Base-by-base conservation (phyloP, 2,329 filamentous ascomycete species). In the Cercospora zeae-maydis region DNA sequence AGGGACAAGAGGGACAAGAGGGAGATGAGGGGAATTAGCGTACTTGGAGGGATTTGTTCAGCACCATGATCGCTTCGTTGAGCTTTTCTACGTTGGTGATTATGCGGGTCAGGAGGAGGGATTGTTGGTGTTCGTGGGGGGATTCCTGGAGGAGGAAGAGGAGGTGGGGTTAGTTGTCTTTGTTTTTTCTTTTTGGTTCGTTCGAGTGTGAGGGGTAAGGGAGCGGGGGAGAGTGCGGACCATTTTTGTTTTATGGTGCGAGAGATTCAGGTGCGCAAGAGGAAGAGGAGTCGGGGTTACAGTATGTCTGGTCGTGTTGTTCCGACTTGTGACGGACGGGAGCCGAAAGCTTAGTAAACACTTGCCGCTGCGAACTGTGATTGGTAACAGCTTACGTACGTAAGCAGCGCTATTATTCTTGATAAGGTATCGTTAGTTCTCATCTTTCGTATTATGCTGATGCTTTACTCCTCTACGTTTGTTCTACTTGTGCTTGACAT, bases 21-120 rank as follows among this genome's bases (percentile, higher is more conserved):
- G n/a, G n/a, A n/a, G n/a, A n/a, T n/a, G n/a, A n/a, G n/a, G n/a
- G n/a, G n/a, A n/a, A n/a, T 10, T 9, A 2, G 62, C 58, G 47
- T 77, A 93, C 92, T 78, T 96, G 91, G 1, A 99, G 87, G 55
- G 86, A 90, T 77, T 92, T 96, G 78, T 98, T 99, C 84, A 98
- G 86, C 57, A 93, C 88, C 79, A 95, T 86, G 58, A 98, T 85
- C 1, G 95, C 89, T 78, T 98, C 95, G 71, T 99, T 99, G 47
- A 99, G 84, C 78, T 99, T 99, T 79, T 98, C 95, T 74, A 98
- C 93, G 74, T 99, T 99, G 75, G 89, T 95, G 79, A 97, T 96
- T 79, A 99, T 97, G 66, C 95, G 91, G 21, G 92, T 95, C 51
- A 98, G 85, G 72, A 99, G 84, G 58, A 96, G 83, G 73, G 90